Evolutionary conservation across 345 rosid genomes (phyloP), one percentile per base, ranked within the genome.

Genomic region (Lepidium sativum): DNA sequence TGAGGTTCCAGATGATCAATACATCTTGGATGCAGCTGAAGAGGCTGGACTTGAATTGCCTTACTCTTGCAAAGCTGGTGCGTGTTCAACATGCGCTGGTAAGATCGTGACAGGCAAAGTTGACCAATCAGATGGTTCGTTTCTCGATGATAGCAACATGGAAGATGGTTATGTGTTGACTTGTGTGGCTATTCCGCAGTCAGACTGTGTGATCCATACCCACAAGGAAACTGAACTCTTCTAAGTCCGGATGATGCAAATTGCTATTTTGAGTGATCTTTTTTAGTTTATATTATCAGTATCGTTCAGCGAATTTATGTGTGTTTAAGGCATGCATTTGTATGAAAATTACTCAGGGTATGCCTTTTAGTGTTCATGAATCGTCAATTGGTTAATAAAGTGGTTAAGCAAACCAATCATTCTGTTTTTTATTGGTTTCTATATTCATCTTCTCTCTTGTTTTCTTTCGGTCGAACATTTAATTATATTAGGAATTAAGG

Each of bases 51-150:
- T 83, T 3, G 98, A 92, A 12, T 75, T 89, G 77, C 98, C 97
- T 6, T 87, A 83, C 70, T 92, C 94, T 12, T 89, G 98, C 83
- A 76, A 91, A 78, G 97, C 98, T 0, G 97, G 97, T 13, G 95
- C 97, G 2, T 89, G 98, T 81, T 87, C 86, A 0, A 92, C 84
- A 29, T 92, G 98, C 29, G 89, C 91, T 0, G 97, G 96, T 63
- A 79, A 81, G 80, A 29, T 89, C 23, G 84, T 18, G 63, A 45
- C 80, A 0, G 97, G 97, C 0, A 5, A 81, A 1, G 98, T 89
- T 20, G 87, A 85, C 37, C 98, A 89, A 66, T 79, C 89, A 0
- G 98, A 92, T n/a, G 92, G 91, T 48, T 84, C 92, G 18, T 89
- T 81, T 74, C 82, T 92, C 0, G 98, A 92, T 0, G 95, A 89